These are phyloP conservation scores for Globisporangium spiculum DNA, from an alignment of 352 stramenopile genomes.

Conservation along the genomic window DNA sequence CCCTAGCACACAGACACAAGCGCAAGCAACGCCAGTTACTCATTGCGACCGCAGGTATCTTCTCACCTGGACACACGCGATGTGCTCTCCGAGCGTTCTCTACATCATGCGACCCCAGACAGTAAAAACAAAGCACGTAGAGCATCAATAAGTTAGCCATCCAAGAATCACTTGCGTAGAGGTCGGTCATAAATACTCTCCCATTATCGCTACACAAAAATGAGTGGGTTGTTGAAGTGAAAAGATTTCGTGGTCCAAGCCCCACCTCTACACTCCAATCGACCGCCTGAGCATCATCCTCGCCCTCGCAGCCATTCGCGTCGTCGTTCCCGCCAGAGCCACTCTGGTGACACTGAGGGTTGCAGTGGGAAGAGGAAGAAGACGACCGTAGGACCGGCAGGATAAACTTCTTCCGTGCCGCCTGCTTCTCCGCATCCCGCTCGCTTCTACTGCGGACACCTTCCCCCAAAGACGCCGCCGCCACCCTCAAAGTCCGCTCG, in stretches of 20 bases:
- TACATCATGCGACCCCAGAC: neutral
- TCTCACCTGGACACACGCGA: constrained; percentile 16
- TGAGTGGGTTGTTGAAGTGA: too few species aligned
- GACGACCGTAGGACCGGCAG: constrained; percentile 1
- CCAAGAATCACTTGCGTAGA: constrained; percentile 1
- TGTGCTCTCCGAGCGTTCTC: constrained; percentile 12
- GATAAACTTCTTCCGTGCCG: constrained; percentile 8
- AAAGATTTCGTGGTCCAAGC: too few species aligned
- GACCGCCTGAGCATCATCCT: neutral
- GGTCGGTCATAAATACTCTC: neutral
- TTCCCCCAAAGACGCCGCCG: neutral
- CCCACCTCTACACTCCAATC: too few species aligned
- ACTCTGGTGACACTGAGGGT: neutral
- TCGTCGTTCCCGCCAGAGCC: too few species aligned
- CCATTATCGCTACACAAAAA: too few species aligned
- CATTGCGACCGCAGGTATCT: neutral
- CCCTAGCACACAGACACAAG: neutral
- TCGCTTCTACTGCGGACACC: neutral
- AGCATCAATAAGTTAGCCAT: neutral
- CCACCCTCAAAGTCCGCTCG: neutral
- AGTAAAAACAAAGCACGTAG: neutral
- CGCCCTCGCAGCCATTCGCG: neutral
- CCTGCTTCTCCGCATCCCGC: neutral
- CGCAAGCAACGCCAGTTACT: neutral
- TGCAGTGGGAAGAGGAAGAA: neutral